Evolutionary conservation across 768 basidiomycete genomes (phyloP).

Genomic region (Podaxis sp.): DNA sequence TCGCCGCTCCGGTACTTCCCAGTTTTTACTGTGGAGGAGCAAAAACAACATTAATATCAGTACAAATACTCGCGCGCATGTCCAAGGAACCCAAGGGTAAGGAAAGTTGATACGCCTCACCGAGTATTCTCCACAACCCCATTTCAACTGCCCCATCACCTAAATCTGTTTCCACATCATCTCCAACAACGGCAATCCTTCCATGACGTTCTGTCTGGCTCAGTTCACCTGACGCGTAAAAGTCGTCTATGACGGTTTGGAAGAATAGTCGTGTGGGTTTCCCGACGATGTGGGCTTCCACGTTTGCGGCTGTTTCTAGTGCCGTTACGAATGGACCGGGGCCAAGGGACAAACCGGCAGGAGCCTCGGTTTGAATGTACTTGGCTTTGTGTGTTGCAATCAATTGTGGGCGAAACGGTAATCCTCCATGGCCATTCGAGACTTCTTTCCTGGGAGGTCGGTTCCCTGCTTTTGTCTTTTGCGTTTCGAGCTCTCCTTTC

Average conservation of each 20-base stretch:
- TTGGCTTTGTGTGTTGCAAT: constrained; percentile 59
- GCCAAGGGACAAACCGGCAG: constrained; percentile 55
- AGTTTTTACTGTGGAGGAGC: constrained; percentile 44
- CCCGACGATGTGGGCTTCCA: constrained; percentile 51
- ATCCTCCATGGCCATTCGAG: neutral
- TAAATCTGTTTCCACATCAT: constrained; percentile 62
- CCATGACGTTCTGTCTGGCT: constrained; percentile 16
- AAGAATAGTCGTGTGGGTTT: constrained; percentile 63
- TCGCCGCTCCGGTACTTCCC: constrained; percentile 67
- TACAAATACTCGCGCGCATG: neutral
- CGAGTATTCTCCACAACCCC: constrained; percentile 58
- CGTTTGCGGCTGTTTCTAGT: constrained; percentile 49
- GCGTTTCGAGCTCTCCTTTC: constrained; percentile 30
- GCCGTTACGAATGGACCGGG: constrained; percentile 68
- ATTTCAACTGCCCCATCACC: constrained; percentile 58
- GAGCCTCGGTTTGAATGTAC: constrained; percentile 39
- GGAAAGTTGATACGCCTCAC: constrained; percentile 28
- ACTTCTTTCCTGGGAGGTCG: neutral
- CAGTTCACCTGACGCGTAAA: constrained; percentile 15
- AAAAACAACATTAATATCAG: constrained; percentile 5
- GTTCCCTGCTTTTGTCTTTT: neutral
- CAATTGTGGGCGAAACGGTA: constrained; percentile 25
- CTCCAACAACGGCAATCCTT: constrained; percentile 55
- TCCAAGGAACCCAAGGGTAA: neutral
- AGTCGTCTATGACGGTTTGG: constrained; percentile 46